phyloP scores from a whole-genome alignment of 1,284 basidiomycete genomes.

The Moesziomyces aphidis region DNA sequence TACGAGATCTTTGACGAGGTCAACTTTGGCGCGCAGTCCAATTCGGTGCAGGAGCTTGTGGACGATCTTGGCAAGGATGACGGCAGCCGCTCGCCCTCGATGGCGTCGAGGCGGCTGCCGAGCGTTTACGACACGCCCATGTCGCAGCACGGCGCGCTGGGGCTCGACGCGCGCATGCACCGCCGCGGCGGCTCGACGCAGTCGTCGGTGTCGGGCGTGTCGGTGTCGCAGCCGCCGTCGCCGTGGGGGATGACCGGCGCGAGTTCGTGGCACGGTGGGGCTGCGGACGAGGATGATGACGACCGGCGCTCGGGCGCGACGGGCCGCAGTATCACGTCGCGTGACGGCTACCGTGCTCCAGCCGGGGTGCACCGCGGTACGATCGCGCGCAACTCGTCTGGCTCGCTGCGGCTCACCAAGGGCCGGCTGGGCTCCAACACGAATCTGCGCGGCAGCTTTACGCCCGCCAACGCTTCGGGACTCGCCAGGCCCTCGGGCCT shows the following conservation, averaged over 20 bases:
- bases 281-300: conserved; percentile 7
- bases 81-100: conserved; percentile 10
- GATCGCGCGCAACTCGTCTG: conserved; percentile 32
- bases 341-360: conserved; percentile 23
- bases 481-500: not conserved
- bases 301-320: conserved; percentile 18
- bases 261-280: too few species aligned
- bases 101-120: conserved; percentile 9
- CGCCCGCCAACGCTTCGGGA: not conserved
- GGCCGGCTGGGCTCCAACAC: conserved; percentile 27
- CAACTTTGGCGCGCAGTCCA: conserved; percentile 13
- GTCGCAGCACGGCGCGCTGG: not conserved
- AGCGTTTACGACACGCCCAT: conserved; percentile 14
- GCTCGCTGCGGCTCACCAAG: conserved; percentile 35
- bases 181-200: conserved; percentile 13
- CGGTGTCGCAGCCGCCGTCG: conserved; percentile 15
- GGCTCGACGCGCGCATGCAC: conserved; percentile 3
- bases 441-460: conserved; percentile 24
- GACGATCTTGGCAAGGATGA: conserved; percentile 17
- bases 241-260: conserved; percentile 1
- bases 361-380: conserved; percentile 13
- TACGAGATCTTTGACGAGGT: conserved; percentile 80
- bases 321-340: conserved; percentile 18
- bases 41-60: conserved; percentile 31
- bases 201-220: conserved; percentile 11